These are phyloP conservation scores for Prunus padus DNA, from an alignment of 306 rosid species.

Conservation along the genomic window DNA sequence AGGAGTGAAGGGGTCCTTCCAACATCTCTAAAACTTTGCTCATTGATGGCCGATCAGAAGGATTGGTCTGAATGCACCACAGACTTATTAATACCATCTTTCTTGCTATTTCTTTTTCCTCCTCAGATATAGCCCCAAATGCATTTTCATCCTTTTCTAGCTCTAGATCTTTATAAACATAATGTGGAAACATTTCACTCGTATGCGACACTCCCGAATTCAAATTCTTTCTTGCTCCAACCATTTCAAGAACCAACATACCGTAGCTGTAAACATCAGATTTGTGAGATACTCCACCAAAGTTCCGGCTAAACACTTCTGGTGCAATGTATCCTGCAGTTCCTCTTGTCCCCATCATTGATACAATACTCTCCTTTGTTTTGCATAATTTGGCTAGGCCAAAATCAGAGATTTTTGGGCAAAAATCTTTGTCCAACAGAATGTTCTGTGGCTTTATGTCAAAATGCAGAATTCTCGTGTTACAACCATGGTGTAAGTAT, in stretches of 20 bases:
- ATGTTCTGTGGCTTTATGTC: slow-evolving; percentile 28
- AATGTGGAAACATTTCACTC: not conserved
- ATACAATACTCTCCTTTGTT: not conserved
- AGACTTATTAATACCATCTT: slow-evolving; percentile 35
- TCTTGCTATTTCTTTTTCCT: slow-evolving; percentile 27
- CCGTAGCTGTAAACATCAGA: slow-evolving; percentile 24
- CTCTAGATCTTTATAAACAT: not conserved
- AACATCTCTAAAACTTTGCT: slow-evolving; percentile 43
- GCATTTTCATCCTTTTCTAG: not conserved
- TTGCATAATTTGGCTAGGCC: slow-evolving; percentile 3
- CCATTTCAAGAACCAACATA: slow-evolving; percentile 21
- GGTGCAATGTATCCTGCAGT: slow-evolving; percentile 20
- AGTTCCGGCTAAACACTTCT: slow-evolving; percentile 8
- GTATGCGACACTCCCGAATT: not conserved
- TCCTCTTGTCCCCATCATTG: not conserved
- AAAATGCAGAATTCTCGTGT: slow-evolving; percentile 38
- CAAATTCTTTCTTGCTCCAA: slow-evolving; percentile 9
- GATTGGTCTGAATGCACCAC: slow-evolving; percentile 41
- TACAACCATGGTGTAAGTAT: slow-evolving; percentile 41
- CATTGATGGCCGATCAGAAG: slow-evolving; percentile 39
- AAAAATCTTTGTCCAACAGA: slow-evolving; percentile 15
- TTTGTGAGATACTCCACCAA: slow-evolving; percentile 17
- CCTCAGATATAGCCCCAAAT: not conserved
- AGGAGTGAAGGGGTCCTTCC: slow-evolving; percentile 24
- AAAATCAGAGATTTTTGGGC: slow-evolving; percentile 12